Evolutionary conservation across 139 green algal species (phyloP).

Genomic region (Chlorokybus atmophyticus): DNA sequence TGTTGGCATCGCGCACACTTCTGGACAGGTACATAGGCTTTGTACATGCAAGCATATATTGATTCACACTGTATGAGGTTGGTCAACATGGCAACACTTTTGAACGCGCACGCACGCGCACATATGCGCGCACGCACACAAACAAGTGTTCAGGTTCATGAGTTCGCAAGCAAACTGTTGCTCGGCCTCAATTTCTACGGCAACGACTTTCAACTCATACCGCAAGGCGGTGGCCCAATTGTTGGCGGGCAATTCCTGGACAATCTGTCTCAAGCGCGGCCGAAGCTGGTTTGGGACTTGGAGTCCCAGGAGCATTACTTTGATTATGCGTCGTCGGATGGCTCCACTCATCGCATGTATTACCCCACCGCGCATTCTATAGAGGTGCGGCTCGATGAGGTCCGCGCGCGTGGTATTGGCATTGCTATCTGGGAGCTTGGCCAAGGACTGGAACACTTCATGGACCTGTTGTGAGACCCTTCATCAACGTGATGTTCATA

Average conservation of each 20-base stretch:
- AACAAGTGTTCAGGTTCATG: no score
- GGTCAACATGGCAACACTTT: no score
- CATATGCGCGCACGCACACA: no score
- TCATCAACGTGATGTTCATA: no score
- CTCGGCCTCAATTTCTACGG: constrained; percentile 35
- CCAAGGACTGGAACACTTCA: constrained; percentile 33
- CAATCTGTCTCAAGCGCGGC: no score
- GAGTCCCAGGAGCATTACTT: constrained; percentile 21
- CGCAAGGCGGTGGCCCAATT: no score
- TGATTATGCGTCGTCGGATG: constrained; percentile 6
- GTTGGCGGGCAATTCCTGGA: no score
- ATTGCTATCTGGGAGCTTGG: constrained; percentile 34
- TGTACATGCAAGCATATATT: no score
- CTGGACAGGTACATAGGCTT: no score
- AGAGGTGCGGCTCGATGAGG: constrained; percentile 19
- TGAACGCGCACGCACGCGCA: no score
- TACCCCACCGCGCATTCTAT: constrained; percentile 30
- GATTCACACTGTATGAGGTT: no score
- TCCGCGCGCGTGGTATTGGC: constrained; percentile 8
- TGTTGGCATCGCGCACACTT: no score
- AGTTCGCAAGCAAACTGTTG: constrained; percentile 15
- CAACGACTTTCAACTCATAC: constrained; percentile 22
- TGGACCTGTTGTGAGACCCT: constrained; percentile 30
- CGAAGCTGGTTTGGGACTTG: constrained; percentile 10
- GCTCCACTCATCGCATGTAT: constrained; percentile 15